Evolutionary conservation across 768 basidiomycete genomes (phyloP).

Genomic region (Piloderma croceum): DNA sequence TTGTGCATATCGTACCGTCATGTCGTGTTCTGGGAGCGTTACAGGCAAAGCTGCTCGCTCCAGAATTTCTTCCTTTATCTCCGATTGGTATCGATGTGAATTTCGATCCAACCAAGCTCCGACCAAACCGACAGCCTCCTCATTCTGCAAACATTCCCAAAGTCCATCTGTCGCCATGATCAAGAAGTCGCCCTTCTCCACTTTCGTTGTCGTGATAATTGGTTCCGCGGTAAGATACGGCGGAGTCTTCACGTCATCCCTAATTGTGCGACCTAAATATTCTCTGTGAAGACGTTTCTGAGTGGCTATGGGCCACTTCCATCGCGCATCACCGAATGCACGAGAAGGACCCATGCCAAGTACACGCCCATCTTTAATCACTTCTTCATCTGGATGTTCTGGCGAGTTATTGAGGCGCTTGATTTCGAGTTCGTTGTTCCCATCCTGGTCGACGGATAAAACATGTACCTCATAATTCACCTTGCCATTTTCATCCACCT

Average conservation of each 20-base stretch:
- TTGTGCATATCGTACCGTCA: slow-evolving; percentile 22
- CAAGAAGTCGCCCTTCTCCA: slow-evolving; percentile 46
- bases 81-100: slow-evolving; percentile 3
- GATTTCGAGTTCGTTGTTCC: slow-evolving; percentile 32
- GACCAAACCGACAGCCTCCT: slow-evolving; percentile 51
- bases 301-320: slow-evolving; percentile 37
- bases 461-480: slow-evolving; percentile 34
- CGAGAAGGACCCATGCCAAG: slow-evolving; percentile 36
- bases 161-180: slow-evolving; percentile 49
- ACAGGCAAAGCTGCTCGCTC: slow-evolving; percentile 29
- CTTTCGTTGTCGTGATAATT: slow-evolving; percentile 38
- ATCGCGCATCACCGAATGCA: slow-evolving; percentile 39
- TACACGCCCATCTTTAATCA: slow-evolving; percentile 33
- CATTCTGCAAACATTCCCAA: slow-evolving; percentile 48
- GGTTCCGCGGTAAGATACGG: slow-evolving; percentile 50
- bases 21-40: slow-evolving; percentile 14
- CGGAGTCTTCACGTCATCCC: slow-evolving; percentile 33
- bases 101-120: slow-evolving; percentile 40
- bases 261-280: slow-evolving; percentile 30
- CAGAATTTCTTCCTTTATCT: slow-evolving; percentile 3
- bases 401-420: slow-evolving; percentile 28
- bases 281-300: slow-evolving; percentile 32
- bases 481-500: slow-evolving; percentile 15
- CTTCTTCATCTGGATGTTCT: slow-evolving; percentile 35
- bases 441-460: slow-evolving; percentile 38